phyloP scores from a whole-genome alignment of 345 rosid species.

The Lepidium sativum region DNA sequence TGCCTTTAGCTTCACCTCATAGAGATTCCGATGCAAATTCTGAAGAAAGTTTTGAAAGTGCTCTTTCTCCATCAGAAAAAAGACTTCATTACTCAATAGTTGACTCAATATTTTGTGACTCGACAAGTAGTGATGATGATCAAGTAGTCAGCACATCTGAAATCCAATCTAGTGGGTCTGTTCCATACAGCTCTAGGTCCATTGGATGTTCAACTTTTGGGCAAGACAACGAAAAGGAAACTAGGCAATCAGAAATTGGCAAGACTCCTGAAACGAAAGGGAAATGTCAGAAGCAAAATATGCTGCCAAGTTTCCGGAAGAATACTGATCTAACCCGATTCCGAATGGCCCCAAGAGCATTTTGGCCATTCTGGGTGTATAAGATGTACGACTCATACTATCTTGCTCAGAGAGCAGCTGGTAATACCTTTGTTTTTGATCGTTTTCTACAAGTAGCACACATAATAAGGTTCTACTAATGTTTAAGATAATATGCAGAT shows the following conservation, averaged over 20 bases:
- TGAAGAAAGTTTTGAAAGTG: slow-evolving; percentile 77
- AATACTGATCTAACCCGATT: slow-evolving; percentile 34
- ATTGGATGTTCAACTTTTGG: slow-evolving; percentile 20
- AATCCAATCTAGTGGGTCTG: slow-evolving; percentile 26
- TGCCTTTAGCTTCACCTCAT: slow-evolving; percentile 32
- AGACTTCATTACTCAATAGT: slow-evolving; percentile 61
- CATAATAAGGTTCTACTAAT: neutral
- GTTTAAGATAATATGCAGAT: slow-evolving; percentile 38
- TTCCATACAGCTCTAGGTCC: slow-evolving; percentile 21
- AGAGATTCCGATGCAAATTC: slow-evolving; percentile 37
- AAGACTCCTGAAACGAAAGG: slow-evolving; percentile 24
- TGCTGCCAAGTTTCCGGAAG: slow-evolving; percentile 23
- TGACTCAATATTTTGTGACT: slow-evolving; percentile 38
- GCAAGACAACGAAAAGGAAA: slow-evolving; percentile 21
- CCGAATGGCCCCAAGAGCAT: slow-evolving; percentile 49
- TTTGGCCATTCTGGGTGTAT: slow-evolving; percentile 89
- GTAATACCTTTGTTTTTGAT: slow-evolving; percentile 32
- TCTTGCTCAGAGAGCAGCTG: slow-evolving; percentile 88
- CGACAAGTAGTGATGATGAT: slow-evolving; percentile 70
- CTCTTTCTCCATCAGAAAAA: slow-evolving; percentile 59
- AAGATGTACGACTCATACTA: slow-evolving; percentile 71
- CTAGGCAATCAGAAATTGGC: slow-evolving; percentile 21
- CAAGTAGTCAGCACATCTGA: slow-evolving; percentile 28
- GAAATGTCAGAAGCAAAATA: slow-evolving; percentile 27
- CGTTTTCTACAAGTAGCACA: neutral